Percentiles rank a stretch among this genome's conserved stretches.
phyloP scores from a whole-genome alignment of 352 stramenopile species.

The Phytophthora brassicae region DNA sequence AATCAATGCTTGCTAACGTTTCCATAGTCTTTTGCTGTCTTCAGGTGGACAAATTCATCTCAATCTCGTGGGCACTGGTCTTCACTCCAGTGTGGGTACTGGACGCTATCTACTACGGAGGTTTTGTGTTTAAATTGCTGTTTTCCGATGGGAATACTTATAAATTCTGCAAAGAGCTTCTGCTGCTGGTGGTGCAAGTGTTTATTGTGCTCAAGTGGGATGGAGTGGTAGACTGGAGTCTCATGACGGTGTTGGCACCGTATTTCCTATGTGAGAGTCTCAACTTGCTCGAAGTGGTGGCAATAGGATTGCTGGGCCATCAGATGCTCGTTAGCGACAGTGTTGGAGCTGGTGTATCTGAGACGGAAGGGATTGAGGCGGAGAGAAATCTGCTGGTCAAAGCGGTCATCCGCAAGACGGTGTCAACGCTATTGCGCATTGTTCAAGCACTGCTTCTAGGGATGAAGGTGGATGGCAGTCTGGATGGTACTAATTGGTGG shows the following conservation, averaged over 20 bases:
- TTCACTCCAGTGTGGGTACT: slow-evolving; percentile 32
- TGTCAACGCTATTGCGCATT: slow-evolving; percentile 47
- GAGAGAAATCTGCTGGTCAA: slow-evolving; percentile 45
- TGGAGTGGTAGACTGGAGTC: slow-evolving; percentile 51
- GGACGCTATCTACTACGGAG: slow-evolving; percentile 31
- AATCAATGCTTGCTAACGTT: neutral
- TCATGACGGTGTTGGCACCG: slow-evolving; percentile 61
- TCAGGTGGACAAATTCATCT: slow-evolving; percentile 24
- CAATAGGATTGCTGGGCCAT: slow-evolving; percentile 52
- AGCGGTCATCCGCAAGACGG: slow-evolving; percentile 35
- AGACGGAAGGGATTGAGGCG: slow-evolving; percentile 56
- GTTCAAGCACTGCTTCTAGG: slow-evolving; percentile 54
- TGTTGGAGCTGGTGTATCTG: slow-evolving; percentile 47
- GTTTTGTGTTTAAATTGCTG: slow-evolving; percentile 17
- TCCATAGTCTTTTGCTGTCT: slow-evolving; percentile 35
- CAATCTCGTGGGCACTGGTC: slow-evolving; percentile 18
- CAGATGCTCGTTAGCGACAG: slow-evolving; percentile 58
- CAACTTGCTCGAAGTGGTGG: slow-evolving; percentile 64
- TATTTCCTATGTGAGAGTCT: slow-evolving; percentile 72
- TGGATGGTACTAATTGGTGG: slow-evolving; percentile 66
- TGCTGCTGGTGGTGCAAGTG: slow-evolving; percentile 71
- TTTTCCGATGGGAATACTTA: slow-evolving; percentile 30
- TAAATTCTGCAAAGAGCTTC: slow-evolving; percentile 51
- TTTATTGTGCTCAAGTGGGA: slow-evolving; percentile 81
- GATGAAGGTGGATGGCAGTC: slow-evolving; percentile 58